Conservation (phyloP, 805 yeast genomes). For the Candida qinlingensis region DNA sequence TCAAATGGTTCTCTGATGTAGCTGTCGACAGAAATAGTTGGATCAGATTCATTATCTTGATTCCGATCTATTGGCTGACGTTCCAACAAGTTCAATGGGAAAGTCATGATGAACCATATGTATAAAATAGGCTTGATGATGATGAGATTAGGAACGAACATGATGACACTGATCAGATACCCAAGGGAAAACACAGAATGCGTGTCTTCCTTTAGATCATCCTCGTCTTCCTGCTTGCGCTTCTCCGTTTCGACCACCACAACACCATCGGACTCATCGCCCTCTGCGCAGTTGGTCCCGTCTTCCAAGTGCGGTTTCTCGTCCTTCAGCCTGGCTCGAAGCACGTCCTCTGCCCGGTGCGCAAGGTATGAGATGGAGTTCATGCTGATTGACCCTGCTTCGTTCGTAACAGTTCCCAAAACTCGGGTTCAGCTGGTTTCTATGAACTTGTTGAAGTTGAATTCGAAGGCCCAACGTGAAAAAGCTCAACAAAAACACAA, state of each 20-base stretch:
- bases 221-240: not conserved
- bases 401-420: too few relatives aligned
- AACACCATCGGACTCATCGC: not conserved
- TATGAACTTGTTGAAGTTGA: not conserved
- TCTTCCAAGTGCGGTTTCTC: not conserved
- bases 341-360: slow-evolving; percentile 21
- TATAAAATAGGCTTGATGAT: slow-evolving; percentile 47
- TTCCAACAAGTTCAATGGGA: slow-evolving; percentile 47
- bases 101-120: slow-evolving; percentile 46
- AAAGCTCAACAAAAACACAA: slow-evolving; percentile 1
- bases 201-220: not conserved
- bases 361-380: slow-evolving; percentile 26
- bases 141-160: slow-evolving; percentile 46
- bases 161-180: slow-evolving; percentile 23
- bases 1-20: slow-evolving; percentile 7
- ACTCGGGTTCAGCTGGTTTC: too few relatives aligned
- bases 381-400: slow-evolving; percentile 6
- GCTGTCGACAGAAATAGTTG: not conserved
- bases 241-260: not conserved
- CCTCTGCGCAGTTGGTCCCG: not conserved
- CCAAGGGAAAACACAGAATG: slow-evolving; percentile 1
- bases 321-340: slow-evolving; percentile 7
- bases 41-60: not conserved
- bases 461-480: not conserved
- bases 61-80: not conserved